Percentiles rank a stretch among this genome's conserved stretches.
Evolutionary conservation across 805 yeast species (phyloP).

Genomic region (Sugiyamaella marilandica): DNA sequence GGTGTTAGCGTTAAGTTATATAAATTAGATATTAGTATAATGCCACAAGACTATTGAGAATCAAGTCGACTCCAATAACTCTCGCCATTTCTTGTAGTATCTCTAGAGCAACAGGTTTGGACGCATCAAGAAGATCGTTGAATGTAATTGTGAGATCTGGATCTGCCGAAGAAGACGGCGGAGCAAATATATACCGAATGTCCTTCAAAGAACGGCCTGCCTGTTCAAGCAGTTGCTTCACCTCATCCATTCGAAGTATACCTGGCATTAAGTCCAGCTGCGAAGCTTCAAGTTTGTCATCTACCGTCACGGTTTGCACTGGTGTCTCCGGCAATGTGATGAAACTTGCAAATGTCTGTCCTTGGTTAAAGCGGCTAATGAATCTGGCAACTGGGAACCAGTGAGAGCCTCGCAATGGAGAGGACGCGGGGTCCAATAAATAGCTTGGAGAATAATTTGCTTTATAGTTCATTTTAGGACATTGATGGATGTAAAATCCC

Average conservation of each 20-base stretch:
- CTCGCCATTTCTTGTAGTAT: slow-evolving; percentile 3
- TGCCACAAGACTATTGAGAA: not conserved
- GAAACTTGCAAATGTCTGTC: slow-evolving; percentile 7
- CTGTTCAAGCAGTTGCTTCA: no score
- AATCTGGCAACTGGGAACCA: slow-evolving; percentile 17
- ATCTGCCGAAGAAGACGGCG: no score
- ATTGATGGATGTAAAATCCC: slow-evolving; percentile 77
- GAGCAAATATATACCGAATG: no score
- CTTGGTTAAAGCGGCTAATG: slow-evolving; percentile 1
- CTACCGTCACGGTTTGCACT: no score
- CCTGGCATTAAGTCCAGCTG: no score
- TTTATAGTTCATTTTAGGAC: slow-evolving; percentile 80
- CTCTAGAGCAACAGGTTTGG: not conserved
- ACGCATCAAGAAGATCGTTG: not conserved
- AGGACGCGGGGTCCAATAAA: slow-evolving; percentile 30
- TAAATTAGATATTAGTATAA: no score
- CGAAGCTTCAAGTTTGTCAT: no score
- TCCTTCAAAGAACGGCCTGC: no score
- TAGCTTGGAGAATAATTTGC: slow-evolving; percentile 46
- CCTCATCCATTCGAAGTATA: no score
- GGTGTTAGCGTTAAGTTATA: no score
- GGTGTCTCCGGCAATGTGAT: not conserved
- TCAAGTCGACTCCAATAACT: slow-evolving; percentile 3
- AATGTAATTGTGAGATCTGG: no score
- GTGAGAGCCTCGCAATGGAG: not conserved